Percentiles rank a stretch among this genome's conserved stretches.
Evolutionary conservation across 352 stramenopile species (phyloP).

Genomic region (Phytopythium cucurbitacearum): DNA sequence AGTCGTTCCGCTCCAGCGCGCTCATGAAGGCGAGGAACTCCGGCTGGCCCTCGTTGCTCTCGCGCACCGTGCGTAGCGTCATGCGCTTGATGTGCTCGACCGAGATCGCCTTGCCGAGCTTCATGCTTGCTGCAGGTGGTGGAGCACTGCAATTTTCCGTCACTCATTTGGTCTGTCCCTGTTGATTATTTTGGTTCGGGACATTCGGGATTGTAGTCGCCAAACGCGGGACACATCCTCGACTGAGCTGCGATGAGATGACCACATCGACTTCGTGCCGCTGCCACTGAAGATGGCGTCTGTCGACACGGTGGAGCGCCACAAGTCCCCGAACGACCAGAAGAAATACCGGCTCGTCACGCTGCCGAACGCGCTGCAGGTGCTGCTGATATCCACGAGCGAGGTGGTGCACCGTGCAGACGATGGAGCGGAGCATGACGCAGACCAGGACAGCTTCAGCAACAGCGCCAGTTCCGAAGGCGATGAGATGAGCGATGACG

Average conservation of each 20-base stretch:
- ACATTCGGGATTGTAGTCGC: too few relatives aligned
- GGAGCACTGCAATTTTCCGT: too few relatives aligned
- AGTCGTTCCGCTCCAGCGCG: conserved; percentile 79
- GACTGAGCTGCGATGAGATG: neutral
- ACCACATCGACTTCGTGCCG: conserved; percentile 1
- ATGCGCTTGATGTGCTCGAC: conserved; percentile 90
- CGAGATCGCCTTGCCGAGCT: conserved; percentile 73
- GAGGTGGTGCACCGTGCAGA: conserved; percentile 34
- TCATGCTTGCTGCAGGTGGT: conserved; percentile 36
- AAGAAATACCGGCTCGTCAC: conserved; percentile 86
- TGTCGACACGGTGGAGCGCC: conserved; percentile 42
- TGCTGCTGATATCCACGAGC: conserved; percentile 64
- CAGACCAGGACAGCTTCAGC: conserved; percentile 18
- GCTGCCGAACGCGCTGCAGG: conserved; percentile 71
- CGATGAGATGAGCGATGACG: conserved; percentile 25
- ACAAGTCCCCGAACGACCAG: conserved; percentile 73
- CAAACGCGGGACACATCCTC: too few relatives aligned
- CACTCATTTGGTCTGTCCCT: neutral
- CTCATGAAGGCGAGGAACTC: conserved; percentile 85
- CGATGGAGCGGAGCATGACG: conserved; percentile 18
- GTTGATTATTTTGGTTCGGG: neutral
- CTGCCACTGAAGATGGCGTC: conserved; percentile 2
- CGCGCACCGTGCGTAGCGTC: conserved; percentile 81
- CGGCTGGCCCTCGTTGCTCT: conserved; percentile 67
- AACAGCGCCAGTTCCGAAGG: conserved; percentile 17